Evolutionary conservation across 2,329 filamentous ascomycete species (phyloP).

Genomic region (Phaeosphaeriaceae sp.): DNA sequence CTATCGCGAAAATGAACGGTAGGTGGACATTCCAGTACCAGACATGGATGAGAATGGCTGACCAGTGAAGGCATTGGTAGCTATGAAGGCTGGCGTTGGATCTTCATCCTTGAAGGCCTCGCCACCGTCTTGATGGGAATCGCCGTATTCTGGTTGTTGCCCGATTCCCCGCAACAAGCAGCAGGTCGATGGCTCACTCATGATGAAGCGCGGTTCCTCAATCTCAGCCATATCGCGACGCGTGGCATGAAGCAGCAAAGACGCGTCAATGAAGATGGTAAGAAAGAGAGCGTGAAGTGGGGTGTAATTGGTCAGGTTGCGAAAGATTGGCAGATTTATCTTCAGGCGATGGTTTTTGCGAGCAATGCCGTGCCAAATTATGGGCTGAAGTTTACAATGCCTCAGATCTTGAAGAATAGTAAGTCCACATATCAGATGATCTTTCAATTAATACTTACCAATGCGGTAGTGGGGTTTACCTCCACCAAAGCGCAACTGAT

Average conservation of each 20-base stretch:
- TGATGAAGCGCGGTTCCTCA: slow-evolving; percentile 35
- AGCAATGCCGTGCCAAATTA: slow-evolving; percentile 42
- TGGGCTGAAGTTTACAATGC: slow-evolving; percentile 37
- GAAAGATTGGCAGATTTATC: slow-evolving; percentile 57
- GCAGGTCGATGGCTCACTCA: slow-evolving; percentile 31
- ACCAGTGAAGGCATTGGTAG: slow-evolving; percentile 2
- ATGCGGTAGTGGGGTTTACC: slow-evolving; percentile 29
- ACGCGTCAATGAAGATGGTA: slow-evolving; percentile 17
- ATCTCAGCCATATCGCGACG: slow-evolving; percentile 19
- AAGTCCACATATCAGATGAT: not conserved
- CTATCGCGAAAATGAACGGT: slow-evolving; percentile 46
- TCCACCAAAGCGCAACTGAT: slow-evolving; percentile 33
- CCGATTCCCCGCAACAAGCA: slow-evolving; percentile 32
- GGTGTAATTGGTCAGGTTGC: slow-evolving; percentile 46
- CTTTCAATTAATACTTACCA: not conserved
- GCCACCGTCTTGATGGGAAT: slow-evolving; percentile 36
- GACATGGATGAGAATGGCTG: slow-evolving; percentile 40
- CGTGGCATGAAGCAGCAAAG: slow-evolving; percentile 17
- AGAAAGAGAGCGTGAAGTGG: slow-evolving; percentile 22
- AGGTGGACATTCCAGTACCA: slow-evolving; percentile 21
- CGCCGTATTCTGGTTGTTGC: slow-evolving; percentile 33
- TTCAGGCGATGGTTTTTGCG: slow-evolving; percentile 49
- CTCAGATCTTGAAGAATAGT: slow-evolving; percentile 18
- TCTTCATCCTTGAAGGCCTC: slow-evolving; percentile 53
- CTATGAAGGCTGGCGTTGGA: slow-evolving; percentile 49